Evolutionary conservation across 1,284 basidiomycete species (phyloP).

Genomic region (Trametes pubescens): DNA sequence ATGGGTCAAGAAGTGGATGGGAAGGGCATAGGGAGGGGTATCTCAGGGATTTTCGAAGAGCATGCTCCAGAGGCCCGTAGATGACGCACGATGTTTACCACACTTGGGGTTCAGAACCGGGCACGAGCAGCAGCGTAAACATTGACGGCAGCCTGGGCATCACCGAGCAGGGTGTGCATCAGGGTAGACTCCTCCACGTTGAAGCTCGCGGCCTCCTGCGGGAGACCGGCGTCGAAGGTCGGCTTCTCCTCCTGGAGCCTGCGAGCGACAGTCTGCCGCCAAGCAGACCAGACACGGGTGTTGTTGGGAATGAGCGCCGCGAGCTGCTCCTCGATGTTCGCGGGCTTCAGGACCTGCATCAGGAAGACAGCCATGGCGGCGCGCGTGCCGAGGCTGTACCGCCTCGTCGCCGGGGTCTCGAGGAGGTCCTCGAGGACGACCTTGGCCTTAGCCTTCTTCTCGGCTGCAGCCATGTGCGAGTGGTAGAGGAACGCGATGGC

Average conservation of each 20-base stretch:
- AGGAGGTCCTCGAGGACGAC: conserved; percentile 27
- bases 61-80: too few relatives aligned
- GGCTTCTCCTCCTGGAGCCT: conserved; percentile 22
- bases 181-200: conserved; percentile 22
- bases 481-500: conserved; percentile 27
- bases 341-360: conserved; percentile 27
- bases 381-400: conserved; percentile 31
- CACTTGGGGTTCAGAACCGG: not conserved
- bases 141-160: conserved; percentile 28
- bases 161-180: conserved; percentile 25
- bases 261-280: conserved; percentile 30
- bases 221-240: conserved; percentile 4
- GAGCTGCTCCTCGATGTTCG: conserved; percentile 32
- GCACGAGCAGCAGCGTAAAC: conserved; percentile 13
- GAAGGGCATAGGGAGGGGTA: too few relatives aligned
- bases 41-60: too few relatives aligned
- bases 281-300: conserved; percentile 28
- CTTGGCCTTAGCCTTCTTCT: conserved; percentile 20
- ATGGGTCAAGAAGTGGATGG: too few relatives aligned
- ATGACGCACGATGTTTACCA: not conserved
- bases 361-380: conserved; percentile 28
- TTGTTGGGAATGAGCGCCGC: conserved; percentile 31
- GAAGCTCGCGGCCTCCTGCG: conserved; percentile 11
- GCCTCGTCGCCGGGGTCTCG: conserved; percentile 18
- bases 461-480: conserved; percentile 16